Percentiles rank a stretch among this genome's conserved stretches.
These are phyloP conservation scores for Phytophthora chlamydospora DNA, from an alignment of 352 stramenopile genomes.

Conservation along the genomic window DNA sequence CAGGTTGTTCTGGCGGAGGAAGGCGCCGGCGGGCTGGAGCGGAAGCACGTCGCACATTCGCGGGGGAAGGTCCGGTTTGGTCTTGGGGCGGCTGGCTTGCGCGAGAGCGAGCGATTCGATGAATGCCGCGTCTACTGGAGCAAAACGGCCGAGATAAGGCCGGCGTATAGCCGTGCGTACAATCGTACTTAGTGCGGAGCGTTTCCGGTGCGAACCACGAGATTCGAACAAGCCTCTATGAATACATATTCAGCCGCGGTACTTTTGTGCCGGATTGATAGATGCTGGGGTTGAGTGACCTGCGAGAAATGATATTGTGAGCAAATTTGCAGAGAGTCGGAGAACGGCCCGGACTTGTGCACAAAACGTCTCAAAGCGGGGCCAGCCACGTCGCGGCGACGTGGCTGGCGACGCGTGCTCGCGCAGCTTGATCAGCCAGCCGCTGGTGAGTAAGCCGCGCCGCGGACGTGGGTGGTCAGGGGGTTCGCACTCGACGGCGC, in stretches of 20 bases:
- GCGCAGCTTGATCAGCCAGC: conserved; percentile 26
- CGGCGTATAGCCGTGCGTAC: background rate
- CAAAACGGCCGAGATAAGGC: background rate
- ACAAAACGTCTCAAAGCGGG: background rate
- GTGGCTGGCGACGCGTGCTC: conserved; percentile 13
- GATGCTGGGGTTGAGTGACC: background rate
- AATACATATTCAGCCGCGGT: background rate
- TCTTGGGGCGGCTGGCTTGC: conserved; percentile 16
- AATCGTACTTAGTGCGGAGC: conserved; percentile 16
- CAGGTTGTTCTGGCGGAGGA: conserved; percentile 25
- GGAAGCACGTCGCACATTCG: conserved; percentile 36
- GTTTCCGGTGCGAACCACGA: conserved; percentile 23
- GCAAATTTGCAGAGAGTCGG: conserved; percentile 18
- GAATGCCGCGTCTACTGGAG: conserved; percentile 31
- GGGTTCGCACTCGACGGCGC: background rate
- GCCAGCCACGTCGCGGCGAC: too few species aligned
- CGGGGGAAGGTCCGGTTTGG: background rate
- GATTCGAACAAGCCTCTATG: conserved; percentile 21
- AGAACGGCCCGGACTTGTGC: conserved; percentile 9
- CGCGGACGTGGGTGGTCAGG: background rate
- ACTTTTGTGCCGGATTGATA: background rate
- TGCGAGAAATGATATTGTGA: conserved; percentile 7
- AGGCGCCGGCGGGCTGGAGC: conserved; percentile 44
- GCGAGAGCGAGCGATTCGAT: conserved; percentile 25
- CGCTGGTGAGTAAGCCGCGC: conserved; percentile 13